A percentile compares a stretch with the other conserved stretches of the same genome.
Conservation (phyloP, 306 rosid genomes). For the Arachis hypogaea region DNA sequence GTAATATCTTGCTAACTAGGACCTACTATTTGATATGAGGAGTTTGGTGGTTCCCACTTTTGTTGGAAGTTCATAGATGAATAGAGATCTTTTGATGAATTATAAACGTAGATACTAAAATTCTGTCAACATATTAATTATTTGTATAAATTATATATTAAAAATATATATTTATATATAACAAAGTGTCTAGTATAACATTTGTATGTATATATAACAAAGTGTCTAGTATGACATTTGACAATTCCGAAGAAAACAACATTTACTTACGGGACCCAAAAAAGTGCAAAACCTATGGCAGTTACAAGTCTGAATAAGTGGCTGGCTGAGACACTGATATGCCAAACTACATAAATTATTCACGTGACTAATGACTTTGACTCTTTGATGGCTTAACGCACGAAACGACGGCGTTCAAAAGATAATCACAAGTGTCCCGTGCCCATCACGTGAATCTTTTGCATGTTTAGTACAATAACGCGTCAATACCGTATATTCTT, state of each 20-base stretch:
- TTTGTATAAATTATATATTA: no score
- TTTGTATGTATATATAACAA: neutral
- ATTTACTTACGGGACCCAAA: neutral
- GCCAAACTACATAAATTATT: neutral
- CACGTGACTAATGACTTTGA: slow-evolving; percentile 2
- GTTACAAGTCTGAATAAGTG: neutral
- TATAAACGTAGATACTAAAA: no score
- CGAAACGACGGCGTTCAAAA: neutral
- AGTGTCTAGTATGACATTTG: neutral
- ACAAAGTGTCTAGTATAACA: neutral
- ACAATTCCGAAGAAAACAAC: neutral
- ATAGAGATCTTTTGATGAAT: no score
- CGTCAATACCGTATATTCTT: no score
- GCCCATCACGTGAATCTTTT: neutral
- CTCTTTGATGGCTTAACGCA: neutral
- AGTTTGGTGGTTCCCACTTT: neutral
- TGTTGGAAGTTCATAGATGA: neutral
- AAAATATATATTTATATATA: no score
- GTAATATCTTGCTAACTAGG: no score
- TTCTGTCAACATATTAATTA: no score
- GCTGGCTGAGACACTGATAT: neutral
- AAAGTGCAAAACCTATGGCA: neutral
- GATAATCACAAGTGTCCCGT: neutral
- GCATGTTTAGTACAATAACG: no score
- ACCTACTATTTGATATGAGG: no score